Percentiles rank a stretch among this genome's conserved stretches.
phyloP scores from a whole-genome alignment of 2,329 filamentous ascomycete genomes.

The Ascochyta fabae region DNA sequence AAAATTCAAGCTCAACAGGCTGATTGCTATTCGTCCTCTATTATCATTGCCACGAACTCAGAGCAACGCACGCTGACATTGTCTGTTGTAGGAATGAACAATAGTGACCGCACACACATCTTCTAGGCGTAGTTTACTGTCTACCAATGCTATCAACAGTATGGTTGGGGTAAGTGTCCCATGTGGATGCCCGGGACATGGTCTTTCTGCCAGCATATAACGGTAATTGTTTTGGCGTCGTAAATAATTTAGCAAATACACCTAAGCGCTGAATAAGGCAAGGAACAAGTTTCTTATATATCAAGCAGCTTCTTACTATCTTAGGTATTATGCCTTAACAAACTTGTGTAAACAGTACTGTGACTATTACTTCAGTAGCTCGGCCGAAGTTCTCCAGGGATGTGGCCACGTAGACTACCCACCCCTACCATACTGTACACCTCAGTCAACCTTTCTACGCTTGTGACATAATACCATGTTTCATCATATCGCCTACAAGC shows the following conservation, averaged over 20 bases:
- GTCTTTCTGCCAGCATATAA: no score
- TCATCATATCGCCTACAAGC: slow-evolving; percentile 42
- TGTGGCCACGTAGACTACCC: no score
- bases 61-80: slow-evolving; percentile 22
- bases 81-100: slow-evolving; percentile 3
- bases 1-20: slow-evolving; percentile 63
- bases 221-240: no score
- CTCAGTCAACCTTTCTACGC: background rate
- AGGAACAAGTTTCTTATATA: no score
- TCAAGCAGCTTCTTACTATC: no score
- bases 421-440: background rate
- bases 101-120: background rate
- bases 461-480: background rate
- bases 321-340: no score
- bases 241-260: no score
- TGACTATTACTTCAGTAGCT: background rate
- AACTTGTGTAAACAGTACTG: no score
- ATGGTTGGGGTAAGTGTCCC: no score
- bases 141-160: slow-evolving; percentile 14
- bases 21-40: slow-evolving; percentile 46
- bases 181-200: no score
- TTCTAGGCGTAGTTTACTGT: slow-evolving; percentile 20
- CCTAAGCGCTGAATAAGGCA: no score
- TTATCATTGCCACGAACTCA: background rate
- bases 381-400: no score